A percentile compares a stretch with the other conserved stretches of the same genome.
phyloP scores from a whole-genome alignment of 2,329 filamentous ascomycete species.

The Akanthomyces dipterigenus region DNA sequence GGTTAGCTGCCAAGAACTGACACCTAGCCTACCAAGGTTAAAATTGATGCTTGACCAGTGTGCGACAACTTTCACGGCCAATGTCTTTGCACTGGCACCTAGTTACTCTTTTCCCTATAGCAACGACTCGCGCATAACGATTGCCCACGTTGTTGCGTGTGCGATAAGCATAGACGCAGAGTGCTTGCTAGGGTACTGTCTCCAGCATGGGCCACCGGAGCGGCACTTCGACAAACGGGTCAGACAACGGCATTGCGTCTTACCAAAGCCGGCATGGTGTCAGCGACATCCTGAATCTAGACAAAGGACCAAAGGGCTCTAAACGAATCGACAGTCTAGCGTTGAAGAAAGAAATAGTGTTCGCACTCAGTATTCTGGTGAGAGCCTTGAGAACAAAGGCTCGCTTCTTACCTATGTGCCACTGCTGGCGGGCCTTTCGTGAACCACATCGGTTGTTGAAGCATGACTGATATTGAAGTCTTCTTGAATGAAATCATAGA shows the following conservation, averaged over 20 bases:
- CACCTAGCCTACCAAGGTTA: neutral
- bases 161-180: neutral
- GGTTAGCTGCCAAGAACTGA: neutral
- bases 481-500: neutral
- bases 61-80: neutral
- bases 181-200: neutral
- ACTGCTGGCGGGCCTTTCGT: neutral
- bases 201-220: neutral
- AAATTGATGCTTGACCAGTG: neutral
- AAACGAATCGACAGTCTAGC: too few species aligned
- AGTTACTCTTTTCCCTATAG: neutral
- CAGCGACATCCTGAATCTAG: too few species aligned
- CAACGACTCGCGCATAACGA: neutral
- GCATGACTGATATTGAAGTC: neutral
- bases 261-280: neutral
- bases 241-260: neutral
- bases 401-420: too few species aligned
- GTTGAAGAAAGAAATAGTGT: neutral
- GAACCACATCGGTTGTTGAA: neutral
- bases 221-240: neutral
- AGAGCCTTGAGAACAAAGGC: too few species aligned
- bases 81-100: neutral
- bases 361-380: neutral
- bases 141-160: neutral
- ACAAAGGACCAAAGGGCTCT: too few species aligned